Evolutionary conservation across 768 basidiomycete species (phyloP), one percentile per base, ranked within the genome.

Genomic region (Podaxis sp.): DNA sequence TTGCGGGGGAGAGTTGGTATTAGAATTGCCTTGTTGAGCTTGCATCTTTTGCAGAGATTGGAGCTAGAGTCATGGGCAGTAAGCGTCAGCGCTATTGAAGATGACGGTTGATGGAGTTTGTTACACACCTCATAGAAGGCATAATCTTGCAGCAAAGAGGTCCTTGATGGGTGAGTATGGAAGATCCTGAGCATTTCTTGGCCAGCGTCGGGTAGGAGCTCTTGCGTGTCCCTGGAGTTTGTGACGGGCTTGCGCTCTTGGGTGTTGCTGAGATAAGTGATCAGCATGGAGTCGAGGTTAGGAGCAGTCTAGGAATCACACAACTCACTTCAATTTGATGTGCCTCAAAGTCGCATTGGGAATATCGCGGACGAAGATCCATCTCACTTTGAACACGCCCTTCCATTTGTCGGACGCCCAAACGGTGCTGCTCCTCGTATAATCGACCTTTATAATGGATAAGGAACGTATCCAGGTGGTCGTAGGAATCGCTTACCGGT

Each of bases 321-420:
- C 63, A 41, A 66, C 83, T 33, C 73, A 94, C 93, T 89, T 90
- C 54, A 96, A 76, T 65, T 92, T 88, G 71, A 97, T 96, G 74
- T 96, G 94, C 53, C 94, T 82, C 52, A 97, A 75, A 57, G 88
- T 91, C 66, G 91, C 85, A 69, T 96, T 96, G 25, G 94, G 94
- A 55, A 94, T 94, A 71, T 98, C 96, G 61, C 94, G 88, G 61
- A 99, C 95, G 72, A 94, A 98, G 65, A 98, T 88, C 97, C 97
- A 98, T 61, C 90, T 85, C 25, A 99, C 94, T 77, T 96, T 96
- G 81, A 99, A 97, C 57, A 98, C 94, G 24, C 97, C 97, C 75
- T 99, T 98, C 97, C 97, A 99, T 73, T 99, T 99, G 76, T 98
- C 96, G 37, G 96, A 96, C 0, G 96, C 96, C 97, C 97, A 99